Percentiles rank a stretch among this genome's conserved stretches.
phyloP scores from a whole-genome alignment of 805 yeast genomes.

The Wickerhamomyces silvicola region DNA sequence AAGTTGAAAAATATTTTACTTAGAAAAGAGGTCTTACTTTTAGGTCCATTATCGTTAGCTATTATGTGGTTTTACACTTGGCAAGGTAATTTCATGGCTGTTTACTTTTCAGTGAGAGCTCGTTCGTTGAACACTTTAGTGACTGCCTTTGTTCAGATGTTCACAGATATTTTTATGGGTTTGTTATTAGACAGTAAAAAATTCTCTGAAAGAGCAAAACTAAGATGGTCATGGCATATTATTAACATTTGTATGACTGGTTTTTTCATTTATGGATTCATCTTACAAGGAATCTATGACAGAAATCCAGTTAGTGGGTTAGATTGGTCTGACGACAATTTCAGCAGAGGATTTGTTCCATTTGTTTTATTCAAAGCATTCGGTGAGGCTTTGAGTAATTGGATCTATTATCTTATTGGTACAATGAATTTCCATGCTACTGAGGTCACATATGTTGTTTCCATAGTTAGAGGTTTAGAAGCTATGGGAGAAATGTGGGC shows the following conservation, averaged over 20 bases:
- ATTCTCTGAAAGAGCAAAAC: conserved; percentile 7
- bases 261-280: conserved; percentile 17
- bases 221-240: conserved; percentile 15
- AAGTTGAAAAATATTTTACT: conserved; percentile 6
- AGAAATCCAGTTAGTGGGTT: conserved; percentile 7
- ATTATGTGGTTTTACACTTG: conserved; percentile 20
- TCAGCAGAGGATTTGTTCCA: conserved; percentile 16
- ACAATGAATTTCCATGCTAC: conserved; percentile 13
- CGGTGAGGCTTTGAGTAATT: conserved; percentile 18
- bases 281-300: conserved; percentile 10
- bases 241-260: conserved; percentile 7
- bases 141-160: conserved; percentile 15
- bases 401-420: conserved; percentile 23
- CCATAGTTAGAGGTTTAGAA: conserved; percentile 20
- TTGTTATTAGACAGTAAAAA: conserved; percentile 12
- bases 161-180: conserved; percentile 16
- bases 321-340: conserved; percentile 17
- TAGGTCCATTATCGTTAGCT: conserved; percentile 17
- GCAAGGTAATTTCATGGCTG: conserved; percentile 18
- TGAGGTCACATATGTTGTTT: conserved; percentile 17
- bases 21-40: conserved; percentile 14
- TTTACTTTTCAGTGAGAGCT: conserved; percentile 20
- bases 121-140: conserved; percentile 22
- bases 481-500: conserved; percentile 17
- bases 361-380: conserved; percentile 18